A percentile compares a stretch with the other conserved stretches of the same genome.
Conservation (phyloP, 345 rosid genomes). For the Arabidopsis suecica region DNA sequence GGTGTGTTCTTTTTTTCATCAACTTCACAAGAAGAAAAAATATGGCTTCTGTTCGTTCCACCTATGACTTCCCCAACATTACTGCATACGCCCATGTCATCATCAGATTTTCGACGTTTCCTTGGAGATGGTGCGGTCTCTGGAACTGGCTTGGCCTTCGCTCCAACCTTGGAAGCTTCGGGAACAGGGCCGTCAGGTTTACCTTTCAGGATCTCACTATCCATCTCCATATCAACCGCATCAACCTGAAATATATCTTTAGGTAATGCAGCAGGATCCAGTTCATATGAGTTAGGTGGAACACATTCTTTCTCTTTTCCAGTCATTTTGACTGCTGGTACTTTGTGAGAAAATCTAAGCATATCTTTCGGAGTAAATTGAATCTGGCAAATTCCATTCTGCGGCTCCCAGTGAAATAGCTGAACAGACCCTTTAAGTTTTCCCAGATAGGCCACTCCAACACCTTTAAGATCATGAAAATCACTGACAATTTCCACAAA, state of each 20-base stretch:
- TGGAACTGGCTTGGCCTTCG: constrained; percentile 22
- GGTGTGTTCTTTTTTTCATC: constrained; percentile 25
- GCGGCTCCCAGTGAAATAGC: constrained; percentile 50
- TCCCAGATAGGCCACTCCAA: constrained; percentile 67
- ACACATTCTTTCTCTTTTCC: constrained; percentile 69
- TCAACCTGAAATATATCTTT: constrained; percentile 35
- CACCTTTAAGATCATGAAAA: constrained; percentile 52
- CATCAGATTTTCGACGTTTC: constrained; percentile 40
- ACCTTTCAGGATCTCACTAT: constrained; percentile 32
- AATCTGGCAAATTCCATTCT: constrained; percentile 14
- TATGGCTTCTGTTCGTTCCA: constrained; percentile 14
- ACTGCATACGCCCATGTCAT: constrained; percentile 9
- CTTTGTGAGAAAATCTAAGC: constrained; percentile 74
- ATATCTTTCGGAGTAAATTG: constrained; percentile 42
- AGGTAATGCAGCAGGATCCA: constrained; percentile 77
- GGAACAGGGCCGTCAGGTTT: constrained; percentile 23
- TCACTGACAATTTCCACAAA: constrained; percentile 72
- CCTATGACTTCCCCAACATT: constrained; percentile 26
- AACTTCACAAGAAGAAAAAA: constrained; percentile 38
- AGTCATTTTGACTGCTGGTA: constrained; percentile 71
- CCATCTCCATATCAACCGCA: constrained; percentile 27
- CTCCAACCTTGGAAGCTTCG: constrained; percentile 20
- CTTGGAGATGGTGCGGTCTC: constrained; percentile 39
- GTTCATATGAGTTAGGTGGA: constrained; percentile 68
- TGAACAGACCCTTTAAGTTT: constrained; percentile 74